Evolutionary conservation across 2,329 filamentous ascomycete species (phyloP), one percentile per base, ranked within the genome.

Genomic region (Epichloe coenophiala): DNA sequence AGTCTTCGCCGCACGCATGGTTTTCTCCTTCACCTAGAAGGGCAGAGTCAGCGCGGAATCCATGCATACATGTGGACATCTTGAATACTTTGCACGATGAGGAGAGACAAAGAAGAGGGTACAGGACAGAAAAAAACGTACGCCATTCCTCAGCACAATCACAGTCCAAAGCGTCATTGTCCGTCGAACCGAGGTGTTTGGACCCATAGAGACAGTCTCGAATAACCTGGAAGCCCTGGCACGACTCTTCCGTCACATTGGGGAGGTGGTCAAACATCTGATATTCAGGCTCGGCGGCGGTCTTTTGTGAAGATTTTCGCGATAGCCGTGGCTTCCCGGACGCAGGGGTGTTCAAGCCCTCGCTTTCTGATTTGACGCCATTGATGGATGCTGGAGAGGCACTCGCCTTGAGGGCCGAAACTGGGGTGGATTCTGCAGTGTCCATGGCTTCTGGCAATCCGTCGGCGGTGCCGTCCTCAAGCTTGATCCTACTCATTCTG

Each of bases 61-160:
- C 17, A 15, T 19, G 5, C 21, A 19, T 13, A 7, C 17, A 27
- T 19, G 12, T 11, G 15, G 5, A 21, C 5, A 21, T 19, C 2
- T 17, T 23, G 7, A 46, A 19, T 3, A 12, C 8, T 27, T 27
- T 5, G 11, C 3, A 33, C 13, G 5, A 13, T n/a, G 23, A 21
- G 35, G 23, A 51, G 54, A 58, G 17, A 37, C 21, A 15, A 27
- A 27, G 7, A 21, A 27, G 7, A 21, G 13, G 38, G 3, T 17
- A 38, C 7, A 37, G 15, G 17, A 35, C 8, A 17, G 23, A 15
- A 46, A 17, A 15, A 46, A n/a, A 76, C 90, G 75, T 83, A 96
- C 91, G 84, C 86, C 87, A 96, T 71, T 96, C 88, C 69, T 95
- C 88, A 58, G 78, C 75, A 69, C 93, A 98, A 65, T 98, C 93